Conservation (phyloP, 768 basidiomycete species). For the Dendrothele bispora region DNA sequence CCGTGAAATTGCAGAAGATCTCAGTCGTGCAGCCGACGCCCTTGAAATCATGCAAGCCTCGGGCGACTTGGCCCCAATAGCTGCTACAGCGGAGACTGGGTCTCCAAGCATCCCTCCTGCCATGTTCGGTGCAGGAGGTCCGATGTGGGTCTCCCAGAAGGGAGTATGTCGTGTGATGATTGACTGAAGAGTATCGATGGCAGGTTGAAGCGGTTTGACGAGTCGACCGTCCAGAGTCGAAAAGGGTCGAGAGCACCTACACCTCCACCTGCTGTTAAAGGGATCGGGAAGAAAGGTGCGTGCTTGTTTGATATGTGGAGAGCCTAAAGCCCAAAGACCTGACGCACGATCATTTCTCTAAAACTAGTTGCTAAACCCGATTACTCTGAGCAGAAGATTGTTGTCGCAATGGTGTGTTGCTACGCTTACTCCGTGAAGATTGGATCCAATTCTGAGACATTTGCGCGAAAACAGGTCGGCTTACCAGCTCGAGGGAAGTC, state of each 20-base stretch:
- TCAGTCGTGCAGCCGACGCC: constrained; percentile 50
- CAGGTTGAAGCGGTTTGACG: constrained; percentile 81
- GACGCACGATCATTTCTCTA: background rate
- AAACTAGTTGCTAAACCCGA: constrained; percentile 88
- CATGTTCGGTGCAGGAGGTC: constrained; percentile 72
- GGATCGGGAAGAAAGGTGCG: constrained; percentile 86
- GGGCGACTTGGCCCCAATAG: constrained; percentile 26
- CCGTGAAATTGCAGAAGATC: constrained; percentile 41
- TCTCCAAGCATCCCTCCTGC: constrained; percentile 54
- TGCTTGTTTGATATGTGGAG: too few species aligned
- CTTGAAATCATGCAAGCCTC: constrained; percentile 51
- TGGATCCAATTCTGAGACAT: too few species aligned
- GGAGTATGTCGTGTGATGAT: too few species aligned
- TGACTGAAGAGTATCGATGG: background rate
- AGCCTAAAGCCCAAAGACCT: too few species aligned
- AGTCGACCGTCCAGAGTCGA: constrained; percentile 64
- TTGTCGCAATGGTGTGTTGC: constrained; percentile 84
- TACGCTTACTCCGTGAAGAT: constrained; percentile 3
- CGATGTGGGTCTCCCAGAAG: constrained; percentile 49
- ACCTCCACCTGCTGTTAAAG: constrained; percentile 81
- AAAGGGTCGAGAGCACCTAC: constrained; percentile 73
- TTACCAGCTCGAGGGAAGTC: constrained; percentile 98
- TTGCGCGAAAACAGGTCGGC: constrained; percentile 63
- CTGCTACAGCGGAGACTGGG: background rate
- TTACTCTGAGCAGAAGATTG: constrained; percentile 98